Evolutionary conservation across 192 early-diverging fungal genomes (phyloP).

Genomic region (Coemansia sp.): DNA sequence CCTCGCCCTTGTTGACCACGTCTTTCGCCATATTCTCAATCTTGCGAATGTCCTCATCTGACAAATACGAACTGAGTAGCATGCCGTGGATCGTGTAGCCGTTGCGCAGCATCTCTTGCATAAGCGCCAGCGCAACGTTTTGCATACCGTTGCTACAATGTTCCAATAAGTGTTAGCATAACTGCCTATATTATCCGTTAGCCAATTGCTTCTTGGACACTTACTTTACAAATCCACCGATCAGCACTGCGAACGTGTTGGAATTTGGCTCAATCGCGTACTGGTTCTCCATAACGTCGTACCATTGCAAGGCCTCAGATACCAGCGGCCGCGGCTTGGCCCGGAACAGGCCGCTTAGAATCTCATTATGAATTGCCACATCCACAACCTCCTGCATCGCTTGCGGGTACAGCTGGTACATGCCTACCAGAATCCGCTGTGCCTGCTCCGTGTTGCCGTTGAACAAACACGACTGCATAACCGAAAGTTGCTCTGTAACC

Average conservation of each 20-base stretch:
- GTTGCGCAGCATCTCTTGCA: conserved; percentile 52
- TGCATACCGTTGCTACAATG: conserved; percentile 34
- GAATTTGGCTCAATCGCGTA: conserved; percentile 62
- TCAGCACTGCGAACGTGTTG: conserved; percentile 75
- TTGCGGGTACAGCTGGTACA: conserved; percentile 62
- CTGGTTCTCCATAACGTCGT: conserved; percentile 57
- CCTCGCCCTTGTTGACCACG: conserved; percentile 21
- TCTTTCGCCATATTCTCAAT: conserved; percentile 47
- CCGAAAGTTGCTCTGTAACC: conserved; percentile 70
- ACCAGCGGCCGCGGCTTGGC: conserved; percentile 55
- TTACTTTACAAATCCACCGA: conserved; percentile 66
- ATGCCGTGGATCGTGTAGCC: conserved; percentile 41
- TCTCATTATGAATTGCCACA: conserved; percentile 75
- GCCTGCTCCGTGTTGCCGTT: conserved; percentile 74
- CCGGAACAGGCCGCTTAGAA: conserved; percentile 71
- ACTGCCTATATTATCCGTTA: background rate
- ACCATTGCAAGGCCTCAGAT: conserved; percentile 69
- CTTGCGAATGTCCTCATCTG: conserved; percentile 39
- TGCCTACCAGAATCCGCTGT: conserved; percentile 64
- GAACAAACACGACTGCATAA: conserved; percentile 76
- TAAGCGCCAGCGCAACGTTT: conserved; percentile 45
- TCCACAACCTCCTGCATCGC: conserved; percentile 72
- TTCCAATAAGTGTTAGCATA: background rate
- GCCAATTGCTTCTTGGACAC: background rate
- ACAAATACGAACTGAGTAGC: conserved; percentile 52